A percentile compares a stretch with the other conserved stretches of the same genome.
Conservation (phyloP, 352 stramenopile genomes). For the Phytophthora kernoviae region DNA sequence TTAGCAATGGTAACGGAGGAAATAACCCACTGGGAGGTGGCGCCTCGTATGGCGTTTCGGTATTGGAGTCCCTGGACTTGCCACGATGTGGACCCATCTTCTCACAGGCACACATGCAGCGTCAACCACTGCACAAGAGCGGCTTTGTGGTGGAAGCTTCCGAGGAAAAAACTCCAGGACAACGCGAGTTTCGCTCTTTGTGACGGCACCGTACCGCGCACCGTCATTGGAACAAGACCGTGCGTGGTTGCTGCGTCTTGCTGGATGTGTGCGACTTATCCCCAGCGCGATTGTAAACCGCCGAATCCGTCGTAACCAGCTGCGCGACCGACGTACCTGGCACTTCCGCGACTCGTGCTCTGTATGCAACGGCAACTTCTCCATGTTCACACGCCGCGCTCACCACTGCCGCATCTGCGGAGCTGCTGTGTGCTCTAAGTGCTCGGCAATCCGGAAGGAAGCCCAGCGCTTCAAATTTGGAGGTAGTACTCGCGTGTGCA, state of each 20-base stretch:
- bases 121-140: conserved; percentile 56
- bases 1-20: conserved; percentile 40
- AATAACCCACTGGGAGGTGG: conserved; percentile 33
- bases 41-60: conserved; percentile 63
- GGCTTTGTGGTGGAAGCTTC: conserved; percentile 81
- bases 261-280: conserved; percentile 53
- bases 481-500: conserved; percentile 60
- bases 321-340: conserved; percentile 68
- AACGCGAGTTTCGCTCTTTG: conserved; percentile 81
- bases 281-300: conserved; percentile 75
- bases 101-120: conserved; percentile 49
- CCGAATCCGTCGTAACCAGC: conserved; percentile 66
- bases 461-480: conserved; percentile 38
- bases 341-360: conserved; percentile 59
- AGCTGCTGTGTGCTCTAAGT: conserved; percentile 78
- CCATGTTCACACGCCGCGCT: conserved; percentile 66
- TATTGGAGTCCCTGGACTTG: conserved; percentile 73
- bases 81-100: conserved; percentile 57
- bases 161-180: conserved; percentile 56
- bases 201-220: conserved; percentile 48
- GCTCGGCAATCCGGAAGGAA: conserved; percentile 60
- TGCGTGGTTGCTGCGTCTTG: conserved; percentile 66
- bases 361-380: conserved; percentile 70
- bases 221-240: conserved; percentile 47
- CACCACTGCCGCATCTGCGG: conserved; percentile 85